Evolutionary conservation across 2,329 filamentous ascomycete genomes (phyloP).

Genomic region (Sporothrix dimorphospora): DNA sequence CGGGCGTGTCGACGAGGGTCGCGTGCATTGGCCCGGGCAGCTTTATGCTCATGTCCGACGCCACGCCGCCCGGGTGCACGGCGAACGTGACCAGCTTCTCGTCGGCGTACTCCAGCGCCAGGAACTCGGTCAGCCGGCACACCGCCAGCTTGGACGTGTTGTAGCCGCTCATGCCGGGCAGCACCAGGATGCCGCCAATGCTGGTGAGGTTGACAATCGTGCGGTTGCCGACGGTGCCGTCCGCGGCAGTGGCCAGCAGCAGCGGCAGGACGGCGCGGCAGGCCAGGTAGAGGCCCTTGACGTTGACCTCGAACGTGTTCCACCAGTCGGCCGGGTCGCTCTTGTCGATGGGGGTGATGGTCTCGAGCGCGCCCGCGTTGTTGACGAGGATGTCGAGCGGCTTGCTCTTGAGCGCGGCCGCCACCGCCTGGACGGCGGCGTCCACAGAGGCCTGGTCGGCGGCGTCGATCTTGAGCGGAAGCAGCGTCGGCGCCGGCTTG

Average conservation of each 20-base stretch:
- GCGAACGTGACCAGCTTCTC: conserved; percentile 47
- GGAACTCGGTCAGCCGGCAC: conserved; percentile 46
- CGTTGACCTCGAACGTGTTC: conserved; percentile 24
- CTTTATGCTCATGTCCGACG: conserved; percentile 43
- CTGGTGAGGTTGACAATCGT: conserved; percentile 53
- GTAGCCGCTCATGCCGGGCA: conserved; percentile 48
- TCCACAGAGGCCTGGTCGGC: conserved; percentile 17
- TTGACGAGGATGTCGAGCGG: conserved; percentile 32
- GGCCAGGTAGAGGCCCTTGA: conserved; percentile 26
- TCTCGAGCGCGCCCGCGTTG: conserved; percentile 30
- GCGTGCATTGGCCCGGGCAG: conserved; percentile 15
- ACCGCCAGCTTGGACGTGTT: conserved; percentile 54
- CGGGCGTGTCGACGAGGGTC: conserved; percentile 42
- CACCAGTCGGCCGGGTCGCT: conserved; percentile 28
- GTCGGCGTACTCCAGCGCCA: conserved; percentile 53
- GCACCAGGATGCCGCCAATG: conserved; percentile 46
- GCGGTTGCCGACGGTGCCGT: not conserved
- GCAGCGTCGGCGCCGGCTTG: conserved; percentile 14
- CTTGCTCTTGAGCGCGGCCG: not conserved
- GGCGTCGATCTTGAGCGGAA: conserved; percentile 10
- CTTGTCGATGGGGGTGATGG: conserved; percentile 9
- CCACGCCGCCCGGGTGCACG: conserved; percentile 46
- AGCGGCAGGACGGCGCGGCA: conserved; percentile 25
- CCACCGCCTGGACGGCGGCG: too few relatives aligned
- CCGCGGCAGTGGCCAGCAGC: conserved; percentile 6